Evolutionary conservation across 2,329 filamentous ascomycete genomes (phyloP).

Genomic region (Diaporthe helianthi): DNA sequence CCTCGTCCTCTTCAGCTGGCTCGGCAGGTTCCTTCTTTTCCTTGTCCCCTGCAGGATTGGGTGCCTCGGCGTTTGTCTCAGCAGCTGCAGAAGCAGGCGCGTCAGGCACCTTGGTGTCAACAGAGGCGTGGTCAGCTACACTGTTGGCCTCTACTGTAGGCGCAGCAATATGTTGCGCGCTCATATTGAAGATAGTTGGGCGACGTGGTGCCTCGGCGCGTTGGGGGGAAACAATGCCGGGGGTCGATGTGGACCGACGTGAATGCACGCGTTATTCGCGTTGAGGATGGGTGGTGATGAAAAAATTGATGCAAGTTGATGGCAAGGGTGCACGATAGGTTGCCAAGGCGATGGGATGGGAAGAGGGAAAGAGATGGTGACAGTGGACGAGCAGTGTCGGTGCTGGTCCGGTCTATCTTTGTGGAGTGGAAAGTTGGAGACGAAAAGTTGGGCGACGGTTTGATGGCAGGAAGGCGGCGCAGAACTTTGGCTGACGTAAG

Average conservation of each 20-base stretch:
- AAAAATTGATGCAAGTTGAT: constrained; percentile 31
- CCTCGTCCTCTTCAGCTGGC: constrained; percentile 30
- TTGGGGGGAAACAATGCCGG: constrained; percentile 31
- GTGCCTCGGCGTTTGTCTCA: constrained; percentile 33
- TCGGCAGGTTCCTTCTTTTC: constrained; percentile 28
- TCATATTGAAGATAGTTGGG: constrained; percentile 38
- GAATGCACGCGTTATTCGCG: constrained; percentile 36
- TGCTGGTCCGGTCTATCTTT: constrained; percentile 26
- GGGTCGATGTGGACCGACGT: constrained; percentile 26
- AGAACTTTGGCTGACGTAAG: constrained; percentile 20
- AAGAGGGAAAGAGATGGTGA: constrained; percentile 21
- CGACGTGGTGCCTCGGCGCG: constrained; percentile 40
- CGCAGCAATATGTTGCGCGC: constrained; percentile 34
- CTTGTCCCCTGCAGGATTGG: constrained; percentile 27
- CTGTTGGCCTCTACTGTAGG: constrained; percentile 28
- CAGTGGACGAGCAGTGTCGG: constrained; percentile 24
- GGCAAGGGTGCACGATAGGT: constrained; percentile 16
- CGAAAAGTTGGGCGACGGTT: constrained; percentile 20
- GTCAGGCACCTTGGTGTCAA: constrained; percentile 21
- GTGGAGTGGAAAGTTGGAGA: constrained; percentile 34
- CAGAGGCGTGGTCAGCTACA: constrained; percentile 23
- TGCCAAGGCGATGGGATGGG: constrained; percentile 24
- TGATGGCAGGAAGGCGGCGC: constrained; percentile 14
- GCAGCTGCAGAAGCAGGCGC: constrained; percentile 27
- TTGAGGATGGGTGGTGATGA: constrained; percentile 31